Base-by-base conservation (phyloP, 495 filamentous ascomycete species). In the Pyrenopolyporus hunteri region DNA sequence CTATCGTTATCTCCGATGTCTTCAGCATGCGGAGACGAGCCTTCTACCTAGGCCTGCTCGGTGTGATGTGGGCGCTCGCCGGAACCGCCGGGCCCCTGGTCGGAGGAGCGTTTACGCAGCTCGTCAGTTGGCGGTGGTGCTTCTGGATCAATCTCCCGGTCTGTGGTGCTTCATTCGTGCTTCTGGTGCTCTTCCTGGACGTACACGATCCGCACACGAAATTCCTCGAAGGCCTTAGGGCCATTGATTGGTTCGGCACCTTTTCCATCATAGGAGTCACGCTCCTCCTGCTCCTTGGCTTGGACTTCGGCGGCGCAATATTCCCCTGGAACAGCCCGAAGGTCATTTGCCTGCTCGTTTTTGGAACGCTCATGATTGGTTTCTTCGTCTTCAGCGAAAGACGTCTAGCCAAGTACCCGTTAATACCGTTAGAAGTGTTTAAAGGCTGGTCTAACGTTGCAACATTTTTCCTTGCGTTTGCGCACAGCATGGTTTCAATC, bases 1-100 rank as follows among this genome's bases (percentile, higher is more conserved):
- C 89, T 59, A 91, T 93, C 57, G 80, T 76, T 54, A 89, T 93
- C 45, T 85, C 84, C 2, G 90, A 94, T 76, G 58, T 80, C 7
- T 74, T 80, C 51, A 72, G 75, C 51, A 67, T 79, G 50, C 71
- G 79, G 47, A 57, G 39, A 25, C 73, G 56, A 44, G 56, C 64
- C n/a, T 28, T 70, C 26, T 70, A 70, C 13, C 32, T 73, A 9
- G 68, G 74, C 26, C 25, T 70, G 11, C 32, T 87, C 28, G 87
- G 85, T 11, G 75, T 84, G 0, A 82, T 83, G 4, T 92, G 87
- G 87, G 86, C 84, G 14, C 71, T 89, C 32, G 89, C 89, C 33
- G 82, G 82, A 37, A 82, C 83, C 19, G 65, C 89, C 14, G 89
- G 89, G 3, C 89, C 89, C 11, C 78, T 91, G 6, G 69, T 91